These are phyloP conservation scores for Jacaranda copaia DNA, from an alignment of 257 asterid species.

Conservation along the genomic window DNA sequence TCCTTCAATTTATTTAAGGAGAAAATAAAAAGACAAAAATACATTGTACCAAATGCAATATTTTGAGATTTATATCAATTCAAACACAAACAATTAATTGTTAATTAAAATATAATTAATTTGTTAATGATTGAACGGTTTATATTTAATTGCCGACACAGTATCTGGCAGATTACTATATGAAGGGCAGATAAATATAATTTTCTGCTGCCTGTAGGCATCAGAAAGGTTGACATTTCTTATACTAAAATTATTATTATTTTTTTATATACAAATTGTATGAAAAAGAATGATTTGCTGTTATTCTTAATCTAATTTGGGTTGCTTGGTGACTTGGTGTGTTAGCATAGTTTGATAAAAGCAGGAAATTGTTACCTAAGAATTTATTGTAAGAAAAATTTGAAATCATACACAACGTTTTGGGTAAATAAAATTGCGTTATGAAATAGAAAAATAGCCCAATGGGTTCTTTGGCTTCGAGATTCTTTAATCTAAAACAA, in stretches of 20 bases:
- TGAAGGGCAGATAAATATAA: slow-evolving; percentile 21
- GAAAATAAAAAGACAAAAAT: not conserved
- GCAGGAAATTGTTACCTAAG: no score
- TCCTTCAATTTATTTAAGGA: slow-evolving; percentile 15
- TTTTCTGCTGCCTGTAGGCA: slow-evolving; percentile 30
- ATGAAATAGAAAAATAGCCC: no score
- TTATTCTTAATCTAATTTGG: no score
- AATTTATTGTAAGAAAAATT: no score
- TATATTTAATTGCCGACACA: slow-evolving; percentile 34
- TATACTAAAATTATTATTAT: not conserved
- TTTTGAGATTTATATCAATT: not conserved
- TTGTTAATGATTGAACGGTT: slow-evolving; percentile 29
- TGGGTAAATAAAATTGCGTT: no score
- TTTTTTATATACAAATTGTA: not conserved
- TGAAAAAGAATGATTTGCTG: not conserved
- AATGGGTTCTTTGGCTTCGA: no score
- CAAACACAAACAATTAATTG: not conserved
- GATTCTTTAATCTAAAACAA: no score
- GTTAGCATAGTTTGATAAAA: no score
- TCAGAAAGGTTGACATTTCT: slow-evolving; percentile 37
- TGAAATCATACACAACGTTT: no score
- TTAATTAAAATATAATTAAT: not conserved
- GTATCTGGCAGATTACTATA: slow-evolving; percentile 22
- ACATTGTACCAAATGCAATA: slow-evolving; percentile 20
- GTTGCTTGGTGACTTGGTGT: no score